Conservation (phyloP, 768 basidiomycete genomes). For the Tulasnella sp. region DNA sequence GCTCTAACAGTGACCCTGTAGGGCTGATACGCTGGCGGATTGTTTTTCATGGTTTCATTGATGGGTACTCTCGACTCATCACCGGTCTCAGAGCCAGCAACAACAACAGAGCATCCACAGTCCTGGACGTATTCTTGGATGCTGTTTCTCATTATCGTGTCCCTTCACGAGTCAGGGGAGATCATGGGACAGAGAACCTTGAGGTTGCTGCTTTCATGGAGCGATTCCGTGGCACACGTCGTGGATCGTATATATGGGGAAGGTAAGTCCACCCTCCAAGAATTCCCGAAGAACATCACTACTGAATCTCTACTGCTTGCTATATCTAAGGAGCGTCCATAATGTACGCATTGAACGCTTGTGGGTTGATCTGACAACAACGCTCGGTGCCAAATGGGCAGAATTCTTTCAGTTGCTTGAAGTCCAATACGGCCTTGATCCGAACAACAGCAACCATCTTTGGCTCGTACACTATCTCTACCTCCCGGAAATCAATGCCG, state of each 20-base stretch:
- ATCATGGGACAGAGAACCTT: slow-evolving; percentile 32
- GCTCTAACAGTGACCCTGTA: too few species aligned
- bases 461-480: slow-evolving; percentile 39
- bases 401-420: slow-evolving; percentile 35
- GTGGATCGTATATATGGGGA: slow-evolving; percentile 35
- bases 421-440: slow-evolving; percentile 34
- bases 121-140: slow-evolving; percentile 41
- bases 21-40: slow-evolving; percentile 33
- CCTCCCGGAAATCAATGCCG: slow-evolving; percentile 33
- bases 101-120: slow-evolving; percentile 31
- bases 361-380: slow-evolving; percentile 33
- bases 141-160: slow-evolving; percentile 35
- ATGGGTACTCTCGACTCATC: slow-evolving; percentile 35
- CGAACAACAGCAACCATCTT: slow-evolving; percentile 33
- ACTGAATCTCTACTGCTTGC: neutral
- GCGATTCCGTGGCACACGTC: slow-evolving; percentile 19
- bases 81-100: slow-evolving; percentile 33
- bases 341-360: slow-evolving; percentile 34
- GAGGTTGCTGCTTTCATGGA: slow-evolving; percentile 33
- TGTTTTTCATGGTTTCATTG: slow-evolving; percentile 35
- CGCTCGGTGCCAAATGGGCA: slow-evolving; percentile 32
- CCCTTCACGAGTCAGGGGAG: slow-evolving; percentile 37
- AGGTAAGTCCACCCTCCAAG: slow-evolving; percentile 23
- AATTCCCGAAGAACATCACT: neutral
- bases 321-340: slow-evolving; percentile 31